A percentile compares a stretch with the other conserved stretches of the same genome.
Evolutionary conservation across 495 filamentous ascomycete genomes (phyloP).

Genomic region (Trichoderma virens): DNA sequence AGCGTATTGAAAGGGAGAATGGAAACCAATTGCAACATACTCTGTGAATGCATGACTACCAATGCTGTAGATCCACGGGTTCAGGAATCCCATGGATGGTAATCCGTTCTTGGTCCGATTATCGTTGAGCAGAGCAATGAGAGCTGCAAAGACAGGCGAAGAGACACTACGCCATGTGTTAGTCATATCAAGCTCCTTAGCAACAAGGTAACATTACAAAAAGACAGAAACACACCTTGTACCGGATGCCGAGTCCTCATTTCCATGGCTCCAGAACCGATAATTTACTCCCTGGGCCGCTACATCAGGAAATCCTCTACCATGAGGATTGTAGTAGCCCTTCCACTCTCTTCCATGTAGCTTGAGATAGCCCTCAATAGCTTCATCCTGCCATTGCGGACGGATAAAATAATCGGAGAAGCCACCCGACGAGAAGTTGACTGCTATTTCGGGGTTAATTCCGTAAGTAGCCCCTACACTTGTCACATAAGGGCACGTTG

Average conservation of each 20-base stretch:
- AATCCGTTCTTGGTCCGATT: conserved; percentile 44
- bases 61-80: conserved; percentile 56
- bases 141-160: conserved; percentile 49
- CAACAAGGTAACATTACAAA: background rate
- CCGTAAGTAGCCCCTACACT: conserved; percentile 57
- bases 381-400: conserved; percentile 54
- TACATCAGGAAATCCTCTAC: conserved; percentile 64
- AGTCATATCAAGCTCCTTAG: background rate
- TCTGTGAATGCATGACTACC: conserved; percentile 46
- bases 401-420: conserved; percentile 60
- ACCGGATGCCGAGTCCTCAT: conserved; percentile 21
- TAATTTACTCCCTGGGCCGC: conserved; percentile 51
- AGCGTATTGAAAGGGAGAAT: background rate
- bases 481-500: conserved; percentile 65
- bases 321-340: conserved; percentile 44
- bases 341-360: background rate
- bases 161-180: conserved; percentile 35
- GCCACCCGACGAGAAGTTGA: conserved; percentile 56
- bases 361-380: conserved; percentile 50
- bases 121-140: conserved; percentile 59
- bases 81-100: conserved; percentile 56
- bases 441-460: conserved; percentile 51
- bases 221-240: conserved; percentile 11
- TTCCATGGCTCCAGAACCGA: conserved; percentile 12
- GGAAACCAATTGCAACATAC: background rate